phyloP scores from a whole-genome alignment of 306 rosid genomes.

The Cicer bijugum region DNA sequence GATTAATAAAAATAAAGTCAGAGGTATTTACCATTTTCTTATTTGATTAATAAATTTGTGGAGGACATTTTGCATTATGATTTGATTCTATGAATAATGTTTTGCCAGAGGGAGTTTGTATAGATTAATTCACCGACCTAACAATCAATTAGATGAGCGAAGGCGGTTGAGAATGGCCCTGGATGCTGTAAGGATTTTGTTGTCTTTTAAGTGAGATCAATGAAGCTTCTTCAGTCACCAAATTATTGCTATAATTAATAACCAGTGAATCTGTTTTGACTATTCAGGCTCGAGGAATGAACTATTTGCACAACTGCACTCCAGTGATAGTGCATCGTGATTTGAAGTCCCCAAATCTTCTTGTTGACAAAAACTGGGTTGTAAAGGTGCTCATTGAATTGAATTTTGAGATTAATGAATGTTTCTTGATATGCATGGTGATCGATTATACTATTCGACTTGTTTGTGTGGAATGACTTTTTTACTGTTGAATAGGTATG shows the following conservation, averaged over 20 bases:
- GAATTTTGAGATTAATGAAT: constrained; percentile 26
- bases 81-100: constrained; percentile 45
- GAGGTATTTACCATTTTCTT: constrained; percentile 7
- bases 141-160: constrained; percentile 93
- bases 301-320: constrained; percentile 86
- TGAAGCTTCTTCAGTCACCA: constrained; percentile 30
- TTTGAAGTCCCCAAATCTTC: constrained; percentile 97
- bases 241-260: constrained; percentile 20
- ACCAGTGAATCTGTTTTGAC: constrained; percentile 43
- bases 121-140: constrained; percentile 95
- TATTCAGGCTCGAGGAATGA: constrained; percentile 98
- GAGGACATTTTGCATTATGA: constrained; percentile 17
- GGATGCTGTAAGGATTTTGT: constrained; percentile 75
- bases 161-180: constrained; percentile 97
- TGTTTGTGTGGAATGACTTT: constrained; percentile 38
- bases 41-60: constrained; percentile 26
- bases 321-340: constrained; percentile 97
- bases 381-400: constrained; percentile 71
- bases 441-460: constrained; percentile 2
- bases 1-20: neutral
- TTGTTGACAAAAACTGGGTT: constrained; percentile 96
- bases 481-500: constrained; percentile 67
- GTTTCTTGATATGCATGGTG: constrained; percentile 14
- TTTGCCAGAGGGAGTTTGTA: constrained; percentile 98
- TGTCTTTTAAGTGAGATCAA: constrained; percentile 41